Evolutionary conservation across 441 rosid genomes (phyloP), one percentile per base, ranked within the genome.

Genomic region (Iberis amara): DNA sequence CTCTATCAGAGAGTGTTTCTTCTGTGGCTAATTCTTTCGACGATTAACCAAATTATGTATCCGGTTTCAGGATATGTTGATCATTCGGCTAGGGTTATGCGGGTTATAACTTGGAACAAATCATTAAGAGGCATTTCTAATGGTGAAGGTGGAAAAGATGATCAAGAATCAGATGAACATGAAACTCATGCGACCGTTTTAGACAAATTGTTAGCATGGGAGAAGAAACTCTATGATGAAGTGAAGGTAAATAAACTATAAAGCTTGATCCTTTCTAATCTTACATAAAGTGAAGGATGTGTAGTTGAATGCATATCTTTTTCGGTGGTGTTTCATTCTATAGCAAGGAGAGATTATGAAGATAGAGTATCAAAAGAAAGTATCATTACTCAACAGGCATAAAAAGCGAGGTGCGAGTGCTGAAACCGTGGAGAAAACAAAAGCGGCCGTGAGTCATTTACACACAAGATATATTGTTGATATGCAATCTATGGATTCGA

Each of bases 401-500:
- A 82, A 76, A 68, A 79, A 76, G 53, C 79, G 80, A 41, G 75
- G 76, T 46, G 71, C 79, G 13, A 57, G 68, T 65, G 68, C 72
- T 15, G 86, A 82, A 54, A 72, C 83, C 18, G 64, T 79, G 58
- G 86, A 82, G 72, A 82, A 79, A 74, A 78, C 82, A 48, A 82
- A 82, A 55, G 89, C 86, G 6, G 82, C 82, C 2, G 86, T 79
- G 30, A 73, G 78, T 61, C 86, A 82, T 71, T 62, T 79, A 51
- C 89, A 82, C 47, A 82, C 83, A 0, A 76, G 79, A 69, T 82
- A 79, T 50, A 70, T 82, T 8, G 89, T 82, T 48, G 86, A 79
- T 61, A 82, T 82, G 89, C 89, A 82, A 57, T 79, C 89, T 7
- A 77, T 82, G 83, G 83, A 82, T 66, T 82, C 89, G 3, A 77